Percentiles rank a stretch among this genome's conserved stretches.
Conservation (phyloP, 139 green algal genomes). For the Coccomyxa sp. region DNA sequence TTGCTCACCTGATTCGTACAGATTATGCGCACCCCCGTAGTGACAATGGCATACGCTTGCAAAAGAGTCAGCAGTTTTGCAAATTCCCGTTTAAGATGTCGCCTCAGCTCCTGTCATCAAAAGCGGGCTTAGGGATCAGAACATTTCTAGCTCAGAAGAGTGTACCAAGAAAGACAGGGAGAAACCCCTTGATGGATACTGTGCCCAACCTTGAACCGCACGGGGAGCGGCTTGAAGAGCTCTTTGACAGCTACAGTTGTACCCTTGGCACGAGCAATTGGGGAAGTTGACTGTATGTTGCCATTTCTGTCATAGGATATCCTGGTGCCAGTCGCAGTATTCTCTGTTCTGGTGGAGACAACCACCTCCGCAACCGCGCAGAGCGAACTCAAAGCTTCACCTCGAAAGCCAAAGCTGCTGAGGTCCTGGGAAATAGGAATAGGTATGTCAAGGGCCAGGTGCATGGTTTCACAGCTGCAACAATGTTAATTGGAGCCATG, state of each 20-base stretch:
- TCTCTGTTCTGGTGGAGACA: conserved; percentile 77
- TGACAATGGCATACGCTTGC: conserved; percentile 73
- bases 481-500: neutral
- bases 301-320: conserved; percentile 72
- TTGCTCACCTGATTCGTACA: conserved; percentile 51
- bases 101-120: conserved; percentile 55
- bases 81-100: conserved; percentile 84
- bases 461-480: neutral
- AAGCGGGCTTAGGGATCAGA: neutral
- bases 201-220: conserved; percentile 66
- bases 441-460: neutral
- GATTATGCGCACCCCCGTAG: conserved; percentile 51
- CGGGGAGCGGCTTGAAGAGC: conserved; percentile 86
- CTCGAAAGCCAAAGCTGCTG: conserved; percentile 90
- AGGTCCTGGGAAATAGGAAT: conserved; percentile 45
- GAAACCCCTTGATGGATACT: conserved; percentile 24
- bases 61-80: conserved; percentile 60
- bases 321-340: conserved; percentile 39
- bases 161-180: neutral
- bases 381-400: conserved; percentile 91
- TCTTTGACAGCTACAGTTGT: conserved; percentile 84
- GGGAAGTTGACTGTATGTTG: conserved; percentile 14
- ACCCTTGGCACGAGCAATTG: conserved; percentile 63
- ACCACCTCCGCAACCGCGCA: conserved; percentile 70
- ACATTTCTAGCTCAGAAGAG: neutral